phyloP scores from a whole-genome alignment of 23 red algal species.

The Gracilaria vermiculophylla region DNA sequence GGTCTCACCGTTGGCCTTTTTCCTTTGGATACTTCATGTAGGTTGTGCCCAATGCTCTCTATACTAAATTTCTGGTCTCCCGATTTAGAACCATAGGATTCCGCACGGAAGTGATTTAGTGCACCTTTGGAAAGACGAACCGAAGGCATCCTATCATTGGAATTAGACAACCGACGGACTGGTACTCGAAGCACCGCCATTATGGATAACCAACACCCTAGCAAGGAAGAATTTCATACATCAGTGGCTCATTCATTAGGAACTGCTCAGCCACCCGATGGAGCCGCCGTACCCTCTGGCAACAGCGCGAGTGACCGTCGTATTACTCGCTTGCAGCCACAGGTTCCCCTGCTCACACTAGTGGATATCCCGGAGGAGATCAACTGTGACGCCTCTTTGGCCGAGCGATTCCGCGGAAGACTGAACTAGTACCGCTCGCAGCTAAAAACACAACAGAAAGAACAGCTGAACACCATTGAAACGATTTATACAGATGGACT shows the following conservation, averaged over 20 bases:
- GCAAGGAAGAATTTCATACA: not conserved
- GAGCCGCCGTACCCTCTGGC: not conserved
- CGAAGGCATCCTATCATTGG: not conserved
- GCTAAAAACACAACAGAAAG: not conserved
- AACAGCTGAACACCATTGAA: not conserved
- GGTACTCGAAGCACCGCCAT: not conserved
- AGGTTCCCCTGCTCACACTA: not conserved
- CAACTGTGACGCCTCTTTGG: not conserved
- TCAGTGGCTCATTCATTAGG: not conserved
- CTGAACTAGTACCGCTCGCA: slow-evolving; percentile 2
- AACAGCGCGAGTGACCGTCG: not conserved
- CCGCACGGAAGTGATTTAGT: not conserved
- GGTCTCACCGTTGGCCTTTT: not conserved
- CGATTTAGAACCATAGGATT: slow-evolving; percentile 5
- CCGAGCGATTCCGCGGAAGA: not conserved
- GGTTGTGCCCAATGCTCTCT: not conserved
- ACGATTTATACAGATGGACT: not conserved
- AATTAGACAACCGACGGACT: not conserved
- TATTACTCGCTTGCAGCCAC: not conserved
- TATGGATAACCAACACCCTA: not conserved
- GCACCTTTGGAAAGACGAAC: not conserved
- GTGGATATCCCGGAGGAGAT: not conserved
- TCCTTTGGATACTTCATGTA: not conserved
- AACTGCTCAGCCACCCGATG: not conserved
- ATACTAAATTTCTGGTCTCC: slow-evolving; percentile 3